Evolutionary conservation across 805 yeast genomes (phyloP), one percentile per base, ranked within the genome.

Genomic region (Metschnikowia sp.): DNA sequence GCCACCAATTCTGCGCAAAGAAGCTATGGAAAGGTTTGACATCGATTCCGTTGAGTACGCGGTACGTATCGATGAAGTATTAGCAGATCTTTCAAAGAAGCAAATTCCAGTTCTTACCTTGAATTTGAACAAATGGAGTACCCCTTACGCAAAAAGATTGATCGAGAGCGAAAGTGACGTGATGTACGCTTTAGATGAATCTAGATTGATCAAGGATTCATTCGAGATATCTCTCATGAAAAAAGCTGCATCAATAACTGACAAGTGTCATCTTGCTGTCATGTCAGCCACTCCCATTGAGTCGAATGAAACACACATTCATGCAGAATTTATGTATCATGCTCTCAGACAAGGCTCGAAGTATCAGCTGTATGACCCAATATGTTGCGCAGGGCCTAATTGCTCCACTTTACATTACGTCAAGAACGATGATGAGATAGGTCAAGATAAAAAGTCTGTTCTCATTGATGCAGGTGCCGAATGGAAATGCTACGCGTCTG

Each of bases 401-500:
- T 88, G 96, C 64, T 88, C 96, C 12, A 89, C 97, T 2, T 76
- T 92, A 50, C 99, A 92, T 65, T 92, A 91, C 61, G 83, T 87
- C 15, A 84, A 83, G 60, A 92, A 92, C 61, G 94, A 90, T 58
- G 73, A 64, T 19, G 72, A 65, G 4, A 58, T 66, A 12, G 84
- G 81, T 43, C 69, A 75, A 3, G 78, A 77, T 15, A 83, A 81
- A 59, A 81, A 78, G 40, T 77, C 91, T 6, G 77, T 92, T 10
- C 76, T 92, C 51, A 84, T 92, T 45, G 99, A 92, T 70, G 97
- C 98, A 8, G 99, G 99, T 47, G 96, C 97, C 2, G 98, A 92
- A 68, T 92, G 97, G 97, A 79, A 81, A 54, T 83, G 88, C 64
- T 92, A 92, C 66, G 91, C 97, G 2, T 76, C 89, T 38, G 99